A percentile compares a stretch with the other conserved stretches of the same genome.
These are phyloP conservation scores for Gossypium rotundifolium DNA, from an alignment of 345 rosid species.

Conservation along the genomic window DNA sequence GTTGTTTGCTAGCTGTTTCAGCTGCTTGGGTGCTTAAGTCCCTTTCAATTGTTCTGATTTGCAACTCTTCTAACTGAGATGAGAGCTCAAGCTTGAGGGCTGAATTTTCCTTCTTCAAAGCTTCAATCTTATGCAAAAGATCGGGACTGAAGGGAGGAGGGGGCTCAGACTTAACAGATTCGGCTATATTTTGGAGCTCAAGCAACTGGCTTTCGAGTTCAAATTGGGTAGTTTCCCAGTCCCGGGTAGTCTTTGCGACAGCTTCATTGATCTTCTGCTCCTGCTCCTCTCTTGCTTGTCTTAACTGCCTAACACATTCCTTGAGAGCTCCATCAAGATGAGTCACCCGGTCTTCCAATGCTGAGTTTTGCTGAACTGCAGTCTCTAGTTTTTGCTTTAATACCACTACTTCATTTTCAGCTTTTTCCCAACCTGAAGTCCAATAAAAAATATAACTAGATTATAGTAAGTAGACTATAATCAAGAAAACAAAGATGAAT, in stretches of 20 bases:
- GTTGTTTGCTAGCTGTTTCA: constrained; percentile 86
- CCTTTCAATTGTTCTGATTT: constrained; percentile 68
- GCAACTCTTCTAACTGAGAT: constrained; percentile 61
- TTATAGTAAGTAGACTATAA: not conserved
- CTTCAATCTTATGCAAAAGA: constrained; percentile 39
- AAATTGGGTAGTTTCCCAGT: constrained; percentile 48
- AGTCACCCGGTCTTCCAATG: constrained; percentile 63
- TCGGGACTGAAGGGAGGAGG: constrained; percentile 25
- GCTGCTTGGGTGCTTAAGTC: constrained; percentile 83
- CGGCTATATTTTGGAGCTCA: constrained; percentile 35
- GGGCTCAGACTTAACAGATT: constrained; percentile 26
- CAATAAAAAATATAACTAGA: not conserved
- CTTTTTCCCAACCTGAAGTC: constrained; percentile 85
- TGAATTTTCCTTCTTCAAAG: constrained; percentile 53
- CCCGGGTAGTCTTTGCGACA: constrained; percentile 35
- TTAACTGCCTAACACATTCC: constrained; percentile 91
- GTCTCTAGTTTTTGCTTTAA: constrained; percentile 65
- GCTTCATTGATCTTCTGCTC: constrained; percentile 59
- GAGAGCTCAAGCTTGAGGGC: constrained; percentile 53
- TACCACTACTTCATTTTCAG: constrained; percentile 60
- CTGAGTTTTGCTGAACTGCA: constrained; percentile 35
- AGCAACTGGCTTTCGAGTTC: constrained; percentile 52
- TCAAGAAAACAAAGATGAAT: not conserved
- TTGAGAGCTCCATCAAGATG: constrained; percentile 92
- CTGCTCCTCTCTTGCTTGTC: constrained; percentile 79